These are phyloP conservation scores for Coemansia pectinata DNA, from an alignment of 192 early-diverging fungal genomes.

Conservation along the genomic window DNA sequence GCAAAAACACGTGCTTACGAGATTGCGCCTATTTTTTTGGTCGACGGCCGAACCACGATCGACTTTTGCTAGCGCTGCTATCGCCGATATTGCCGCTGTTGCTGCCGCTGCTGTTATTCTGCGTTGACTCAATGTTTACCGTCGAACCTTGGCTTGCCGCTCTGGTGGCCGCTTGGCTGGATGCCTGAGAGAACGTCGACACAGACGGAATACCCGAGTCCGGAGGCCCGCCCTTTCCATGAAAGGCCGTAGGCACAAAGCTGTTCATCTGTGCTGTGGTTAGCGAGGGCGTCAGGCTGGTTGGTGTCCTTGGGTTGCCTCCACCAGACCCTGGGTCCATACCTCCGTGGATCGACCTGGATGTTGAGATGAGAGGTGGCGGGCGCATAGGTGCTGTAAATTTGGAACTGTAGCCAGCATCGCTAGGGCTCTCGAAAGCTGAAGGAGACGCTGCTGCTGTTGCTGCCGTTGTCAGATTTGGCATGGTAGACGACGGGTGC, in stretches of 20 bases:
- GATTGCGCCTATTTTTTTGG: conserved; percentile 25
- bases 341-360: conserved; percentile 30
- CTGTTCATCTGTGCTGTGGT: conserved; percentile 6
- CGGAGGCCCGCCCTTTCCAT: neutral
- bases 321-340: neutral
- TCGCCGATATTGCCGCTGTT: neutral
- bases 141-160: neutral
- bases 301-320: conserved; percentile 7
- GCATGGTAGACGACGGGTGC: conserved; percentile 28
- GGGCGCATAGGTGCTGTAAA: conserved; percentile 42
- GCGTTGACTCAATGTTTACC: neutral
- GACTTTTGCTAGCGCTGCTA: conserved; percentile 19
- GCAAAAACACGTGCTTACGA: neutral
- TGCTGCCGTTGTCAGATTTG: conserved; percentile 14
- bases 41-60: conserved; percentile 50
- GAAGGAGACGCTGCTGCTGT: neutral
- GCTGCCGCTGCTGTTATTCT: neutral
- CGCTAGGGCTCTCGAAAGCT: neutral
- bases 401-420: neutral
- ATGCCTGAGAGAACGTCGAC: neutral
- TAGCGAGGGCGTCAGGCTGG: conserved; percentile 12
- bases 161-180: neutral
- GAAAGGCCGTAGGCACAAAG: conserved; percentile 3
- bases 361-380: conserved; percentile 42
- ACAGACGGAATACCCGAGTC: neutral